phyloP scores from a whole-genome alignment of 768 basidiomycete species.

The Lentinula guzmanii region DNA sequence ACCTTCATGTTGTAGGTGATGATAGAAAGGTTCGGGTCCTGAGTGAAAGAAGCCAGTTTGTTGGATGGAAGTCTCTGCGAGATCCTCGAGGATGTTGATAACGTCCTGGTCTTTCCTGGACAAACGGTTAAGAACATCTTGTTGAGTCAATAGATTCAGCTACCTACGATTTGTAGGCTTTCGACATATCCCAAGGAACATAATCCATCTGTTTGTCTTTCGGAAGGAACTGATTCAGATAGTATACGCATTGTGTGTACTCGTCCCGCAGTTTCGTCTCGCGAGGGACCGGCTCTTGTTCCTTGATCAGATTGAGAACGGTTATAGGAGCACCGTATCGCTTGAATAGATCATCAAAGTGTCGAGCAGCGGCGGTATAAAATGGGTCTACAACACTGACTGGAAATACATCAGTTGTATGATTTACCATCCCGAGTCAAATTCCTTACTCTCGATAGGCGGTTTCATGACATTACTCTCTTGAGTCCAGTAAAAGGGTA shows the following conservation, averaged over 20 bases:
- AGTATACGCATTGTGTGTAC: constrained; percentile 87
- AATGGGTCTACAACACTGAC: constrained; percentile 94
- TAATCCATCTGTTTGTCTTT: constrained; percentile 82
- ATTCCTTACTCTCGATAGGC: constrained; percentile 83
- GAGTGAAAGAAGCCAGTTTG: constrained; percentile 95
- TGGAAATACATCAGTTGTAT: constrained; percentile 20
- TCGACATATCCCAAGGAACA: constrained; percentile 94
- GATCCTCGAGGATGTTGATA: constrained; percentile 89
- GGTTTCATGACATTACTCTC: constrained; percentile 89
- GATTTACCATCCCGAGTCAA: background rate
- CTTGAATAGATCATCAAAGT: constrained; percentile 87
- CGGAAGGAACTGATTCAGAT: constrained; percentile 94
- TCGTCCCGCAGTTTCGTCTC: constrained; percentile 89
- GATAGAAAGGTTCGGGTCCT: constrained; percentile 79
- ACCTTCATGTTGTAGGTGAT: constrained; percentile 45
- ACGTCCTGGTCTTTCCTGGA: constrained; percentile 90
- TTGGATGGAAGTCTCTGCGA: constrained; percentile 90
- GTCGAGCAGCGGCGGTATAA: constrained; percentile 86
- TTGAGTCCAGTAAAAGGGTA: constrained; percentile 96
- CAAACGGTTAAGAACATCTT: background rate
- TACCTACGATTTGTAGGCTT: constrained; percentile 86
- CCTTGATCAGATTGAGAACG: constrained; percentile 93
- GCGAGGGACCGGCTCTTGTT: constrained; percentile 67
- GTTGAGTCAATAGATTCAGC: background rate
- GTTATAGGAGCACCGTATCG: constrained; percentile 89